Evolutionary conservation across 768 basidiomycete species (phyloP).

Genomic region (Aureoboletus auriporus): DNA sequence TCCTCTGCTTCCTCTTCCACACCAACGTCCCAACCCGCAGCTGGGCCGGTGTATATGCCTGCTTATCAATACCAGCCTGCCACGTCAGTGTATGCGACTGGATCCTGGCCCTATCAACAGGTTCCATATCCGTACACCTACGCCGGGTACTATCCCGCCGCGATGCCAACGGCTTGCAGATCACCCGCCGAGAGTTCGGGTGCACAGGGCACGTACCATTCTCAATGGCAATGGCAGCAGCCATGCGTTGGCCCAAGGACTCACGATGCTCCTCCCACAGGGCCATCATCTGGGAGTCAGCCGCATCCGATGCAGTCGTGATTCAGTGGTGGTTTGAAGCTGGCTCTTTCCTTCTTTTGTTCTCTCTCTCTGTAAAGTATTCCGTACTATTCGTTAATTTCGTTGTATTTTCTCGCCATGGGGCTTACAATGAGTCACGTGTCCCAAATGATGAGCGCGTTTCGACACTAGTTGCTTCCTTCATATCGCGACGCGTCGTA

Average conservation of each 20-base stretch:
- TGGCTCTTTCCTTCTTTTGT: background rate
- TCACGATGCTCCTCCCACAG: slow-evolving; percentile 29
- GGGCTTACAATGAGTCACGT: background rate
- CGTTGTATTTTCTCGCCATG: background rate
- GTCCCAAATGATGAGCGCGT: background rate
- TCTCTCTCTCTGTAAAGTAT: slow-evolving; percentile 18
- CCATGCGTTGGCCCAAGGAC: slow-evolving; percentile 36
- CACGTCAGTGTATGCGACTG: slow-evolving; percentile 16
- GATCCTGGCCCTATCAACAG: slow-evolving; percentile 33
- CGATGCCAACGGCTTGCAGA: slow-evolving; percentile 7
- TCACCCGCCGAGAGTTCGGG: slow-evolving; percentile 14
- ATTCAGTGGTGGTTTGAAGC: background rate
- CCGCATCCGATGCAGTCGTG: slow-evolving; percentile 11
- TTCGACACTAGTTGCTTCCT: no score
- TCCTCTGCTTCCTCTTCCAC: slow-evolving; percentile 23
- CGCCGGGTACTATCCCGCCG: slow-evolving; percentile 22
- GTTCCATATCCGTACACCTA: slow-evolving; percentile 19
- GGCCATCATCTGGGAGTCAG: slow-evolving; percentile 14
- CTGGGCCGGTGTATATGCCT: slow-evolving; percentile 19
- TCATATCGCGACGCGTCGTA: no score
- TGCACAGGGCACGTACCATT: slow-evolving; percentile 22
- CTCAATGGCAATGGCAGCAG: slow-evolving; percentile 33
- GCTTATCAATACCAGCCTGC: slow-evolving; percentile 20
- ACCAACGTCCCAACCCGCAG: slow-evolving; percentile 12
- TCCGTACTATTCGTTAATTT: slow-evolving; percentile 10